These are phyloP conservation scores for Cladophialophora immunda DNA, from an alignment of 2,329 filamentous ascomycete species.

Conservation along the genomic window DNA sequence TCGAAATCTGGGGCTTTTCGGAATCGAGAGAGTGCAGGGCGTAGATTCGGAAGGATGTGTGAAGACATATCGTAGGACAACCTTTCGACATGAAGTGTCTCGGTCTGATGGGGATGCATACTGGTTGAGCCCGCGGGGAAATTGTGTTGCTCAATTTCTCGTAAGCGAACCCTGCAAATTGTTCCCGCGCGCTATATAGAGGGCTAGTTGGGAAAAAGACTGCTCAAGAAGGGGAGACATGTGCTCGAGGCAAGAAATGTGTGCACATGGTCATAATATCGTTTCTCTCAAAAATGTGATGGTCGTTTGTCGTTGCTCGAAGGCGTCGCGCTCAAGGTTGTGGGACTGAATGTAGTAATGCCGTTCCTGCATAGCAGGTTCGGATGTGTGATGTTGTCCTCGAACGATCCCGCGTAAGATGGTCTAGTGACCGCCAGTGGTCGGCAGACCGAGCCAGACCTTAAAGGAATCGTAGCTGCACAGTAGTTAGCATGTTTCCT, in stretches of 20 bases:
- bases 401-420: background rate
- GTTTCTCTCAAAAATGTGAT: background rate
- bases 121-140: no score
- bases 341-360: background rate
- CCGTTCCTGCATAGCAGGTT: background rate
- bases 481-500: slow-evolving; percentile 13
- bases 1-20: no score
- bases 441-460: slow-evolving; percentile 84
- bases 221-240: background rate
- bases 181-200: background rate
- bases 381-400: background rate
- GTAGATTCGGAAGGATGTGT: no score
- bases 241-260: background rate
- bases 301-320: background rate
- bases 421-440: slow-evolving; percentile 72
- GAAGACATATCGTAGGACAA: no score
- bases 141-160: background rate
- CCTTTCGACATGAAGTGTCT: no score
- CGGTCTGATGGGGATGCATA: no score
- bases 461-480: slow-evolving; percentile 81
- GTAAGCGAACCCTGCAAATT: background rate
- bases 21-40: no score
- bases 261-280: background rate
- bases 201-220: background rate
- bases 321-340: background rate